phyloP scores from a whole-genome alignment of 2,329 filamentous ascomycete genomes.

The Penicillium decumbens region DNA sequence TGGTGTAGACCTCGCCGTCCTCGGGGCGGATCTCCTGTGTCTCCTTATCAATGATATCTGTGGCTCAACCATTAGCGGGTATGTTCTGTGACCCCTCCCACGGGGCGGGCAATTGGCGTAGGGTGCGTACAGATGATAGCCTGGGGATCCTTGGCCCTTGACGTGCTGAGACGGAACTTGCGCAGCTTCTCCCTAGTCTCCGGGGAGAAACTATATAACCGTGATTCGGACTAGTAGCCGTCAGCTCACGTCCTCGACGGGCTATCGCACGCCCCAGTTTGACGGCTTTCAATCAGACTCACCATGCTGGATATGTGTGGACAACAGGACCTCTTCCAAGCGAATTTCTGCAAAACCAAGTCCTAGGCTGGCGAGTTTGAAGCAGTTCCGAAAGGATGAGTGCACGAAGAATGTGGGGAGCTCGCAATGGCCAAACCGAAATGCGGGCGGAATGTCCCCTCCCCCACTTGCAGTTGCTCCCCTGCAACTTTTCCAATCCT shows the following conservation, averaged over 20 bases:
- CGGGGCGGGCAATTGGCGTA: no score
- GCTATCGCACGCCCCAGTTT: not conserved
- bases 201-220: conserved; percentile 86
- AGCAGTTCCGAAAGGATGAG: not conserved
- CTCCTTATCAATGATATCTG: conserved; percentile 85
- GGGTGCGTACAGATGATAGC: conserved; percentile 81
- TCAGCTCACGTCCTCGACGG: conserved; percentile 3
- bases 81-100: not conserved
- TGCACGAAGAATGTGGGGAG: conserved; percentile 8
- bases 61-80: conserved; percentile 6
- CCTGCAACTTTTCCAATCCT: not conserved
- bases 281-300: not conserved
- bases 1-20: conserved; percentile 74
- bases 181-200: conserved; percentile 85
- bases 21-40: conserved; percentile 84
- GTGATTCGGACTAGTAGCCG: conserved; percentile 65
- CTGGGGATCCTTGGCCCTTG: conserved; percentile 77
- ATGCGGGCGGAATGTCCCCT: conserved; percentile 22
- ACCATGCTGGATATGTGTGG: conserved; percentile 7
- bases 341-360: not conserved
- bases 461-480: conserved; percentile 7
- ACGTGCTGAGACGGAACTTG: conserved; percentile 91
- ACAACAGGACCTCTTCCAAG: not conserved
- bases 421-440: conserved; percentile 5
- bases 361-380: not conserved